A percentile compares a stretch with the other conserved stretches of the same genome.
Conservation (phyloP, 169 alveolate species). For the Haemoproteus tartakovskyi region DNA sequence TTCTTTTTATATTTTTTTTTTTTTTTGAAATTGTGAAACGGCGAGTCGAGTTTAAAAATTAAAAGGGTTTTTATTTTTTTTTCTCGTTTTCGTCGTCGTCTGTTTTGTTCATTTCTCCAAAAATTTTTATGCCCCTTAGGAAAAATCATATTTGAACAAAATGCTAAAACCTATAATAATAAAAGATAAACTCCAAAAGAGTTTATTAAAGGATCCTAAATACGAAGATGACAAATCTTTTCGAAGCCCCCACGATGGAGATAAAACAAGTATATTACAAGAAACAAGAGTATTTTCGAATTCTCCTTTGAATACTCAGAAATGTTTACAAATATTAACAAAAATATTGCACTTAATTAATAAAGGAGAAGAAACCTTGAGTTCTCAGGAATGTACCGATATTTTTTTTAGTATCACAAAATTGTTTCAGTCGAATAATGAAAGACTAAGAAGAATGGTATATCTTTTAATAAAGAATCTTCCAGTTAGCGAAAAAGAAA, state of each 20-base stretch:
- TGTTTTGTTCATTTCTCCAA: too few species aligned
- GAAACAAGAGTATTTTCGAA: constrained; percentile 88
- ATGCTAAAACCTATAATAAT: constrained; percentile 38
- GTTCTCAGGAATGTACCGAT: constrained; percentile 89
- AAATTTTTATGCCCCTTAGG: too few species aligned
- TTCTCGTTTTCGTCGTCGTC: too few species aligned
- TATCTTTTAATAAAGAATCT: constrained; percentile 89
- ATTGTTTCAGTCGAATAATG: constrained; percentile 89
- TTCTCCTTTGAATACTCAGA: constrained; percentile 79
- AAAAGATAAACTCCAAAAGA: constrained; percentile 44
- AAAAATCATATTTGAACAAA: too few species aligned
- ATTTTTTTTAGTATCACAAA: constrained; percentile 93
- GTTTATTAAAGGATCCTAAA: constrained; percentile 9
- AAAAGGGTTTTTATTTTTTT: too few species aligned
- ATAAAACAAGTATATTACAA: constrained; percentile 84
- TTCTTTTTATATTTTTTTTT: too few species aligned
- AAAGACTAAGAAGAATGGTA: constrained; percentile 88
- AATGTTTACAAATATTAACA: constrained; percentile 83
- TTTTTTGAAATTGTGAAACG: too few species aligned
- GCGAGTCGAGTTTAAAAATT: too few species aligned
- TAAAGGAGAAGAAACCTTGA: constrained; percentile 83
- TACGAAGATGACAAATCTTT: constrained; percentile 34
- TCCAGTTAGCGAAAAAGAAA: constrained; percentile 89
- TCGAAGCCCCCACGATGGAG: constrained; percentile 71
- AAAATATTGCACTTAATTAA: constrained; percentile 81